These are phyloP conservation scores for Aspergillus kassunensis DNA, from an alignment of 495 filamentous ascomycete species.

Conservation along the genomic window DNA sequence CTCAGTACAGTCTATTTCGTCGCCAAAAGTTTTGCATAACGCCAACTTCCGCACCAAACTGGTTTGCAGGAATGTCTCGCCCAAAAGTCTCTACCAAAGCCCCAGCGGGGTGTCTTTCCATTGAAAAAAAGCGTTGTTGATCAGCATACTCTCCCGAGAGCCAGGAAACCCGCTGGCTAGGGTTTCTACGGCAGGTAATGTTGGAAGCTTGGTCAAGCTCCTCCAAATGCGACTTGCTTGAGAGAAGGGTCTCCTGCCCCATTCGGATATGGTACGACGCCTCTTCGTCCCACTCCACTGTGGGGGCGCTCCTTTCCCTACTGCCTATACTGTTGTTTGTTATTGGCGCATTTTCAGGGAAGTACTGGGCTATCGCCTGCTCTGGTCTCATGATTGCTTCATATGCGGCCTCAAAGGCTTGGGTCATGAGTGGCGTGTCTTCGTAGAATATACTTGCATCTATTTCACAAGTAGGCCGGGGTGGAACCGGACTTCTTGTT, in stretches of 20 bases:
- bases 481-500: background rate
- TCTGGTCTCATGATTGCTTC: slow-evolving; percentile 13
- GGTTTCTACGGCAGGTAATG: background rate
- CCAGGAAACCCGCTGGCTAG: background rate
- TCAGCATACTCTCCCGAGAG: background rate
- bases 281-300: background rate
- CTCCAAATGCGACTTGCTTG: background rate
- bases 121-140: background rate
- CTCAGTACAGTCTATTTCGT: slow-evolving; percentile 29
- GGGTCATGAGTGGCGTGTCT: background rate
- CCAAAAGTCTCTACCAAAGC: background rate
- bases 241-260: background rate
- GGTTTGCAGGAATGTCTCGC: background rate
- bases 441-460: background rate
- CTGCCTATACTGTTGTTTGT: background rate
- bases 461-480: background rate
- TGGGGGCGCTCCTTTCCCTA: background rate
- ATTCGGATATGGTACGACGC: background rate
- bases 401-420: slow-evolving; percentile 11
- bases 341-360: background rate
- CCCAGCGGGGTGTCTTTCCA: background rate
- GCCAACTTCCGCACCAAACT: background rate
- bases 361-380: background rate
- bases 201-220: background rate
- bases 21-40: slow-evolving; percentile 26